phyloP scores from a whole-genome alignment of 1,139 yeast genomes.

The Pneumocystis canis region DNA sequence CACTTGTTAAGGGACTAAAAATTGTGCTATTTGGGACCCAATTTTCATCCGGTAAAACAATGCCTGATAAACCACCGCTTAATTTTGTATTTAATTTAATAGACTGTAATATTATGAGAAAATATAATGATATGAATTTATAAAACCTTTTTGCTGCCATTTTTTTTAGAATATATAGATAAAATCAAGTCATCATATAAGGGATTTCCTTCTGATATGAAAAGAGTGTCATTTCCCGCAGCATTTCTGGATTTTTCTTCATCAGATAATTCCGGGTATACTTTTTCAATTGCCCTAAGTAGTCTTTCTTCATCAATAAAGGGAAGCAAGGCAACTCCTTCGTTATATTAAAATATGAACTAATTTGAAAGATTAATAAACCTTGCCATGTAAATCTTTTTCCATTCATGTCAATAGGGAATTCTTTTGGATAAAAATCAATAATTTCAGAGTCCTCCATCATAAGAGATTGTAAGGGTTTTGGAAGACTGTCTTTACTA shows the following conservation, averaged over 20 bases:
- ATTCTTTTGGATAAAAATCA: slow-evolving; percentile 82
- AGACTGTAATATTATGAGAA: slow-evolving; percentile 5
- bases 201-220: slow-evolving; percentile 19
- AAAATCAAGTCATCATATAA: slow-evolving; percentile 18
- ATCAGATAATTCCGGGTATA: slow-evolving; percentile 49
- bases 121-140: slow-evolving; percentile 27
- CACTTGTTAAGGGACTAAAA: slow-evolving; percentile 41
- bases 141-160: slow-evolving; percentile 22
- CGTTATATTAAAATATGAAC: background rate
- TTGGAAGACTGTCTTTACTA: slow-evolving; percentile 85
- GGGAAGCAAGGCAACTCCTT: slow-evolving; percentile 58
- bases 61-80: slow-evolving; percentile 48
- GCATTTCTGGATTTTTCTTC: slow-evolving; percentile 55
- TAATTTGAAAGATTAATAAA: background rate
- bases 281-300: slow-evolving; percentile 46
- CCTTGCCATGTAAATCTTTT: slow-evolving; percentile 94
- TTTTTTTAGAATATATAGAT: slow-evolving; percentile 15
- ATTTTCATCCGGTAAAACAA: slow-evolving; percentile 31
- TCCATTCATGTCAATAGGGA: slow-evolving; percentile 89
- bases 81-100: slow-evolving; percentile 16
- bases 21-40: slow-evolving; percentile 37
- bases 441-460: slow-evolving; percentile 68
- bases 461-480: slow-evolving; percentile 72
- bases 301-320: slow-evolving; percentile 76
- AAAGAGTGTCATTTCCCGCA: slow-evolving; percentile 24